A percentile compares a stretch with the other conserved stretches of the same genome.
These are phyloP conservation scores for Lactarius deliciosus DNA, from an alignment of 768 basidiomycete species.

Conservation along the genomic window DNA sequence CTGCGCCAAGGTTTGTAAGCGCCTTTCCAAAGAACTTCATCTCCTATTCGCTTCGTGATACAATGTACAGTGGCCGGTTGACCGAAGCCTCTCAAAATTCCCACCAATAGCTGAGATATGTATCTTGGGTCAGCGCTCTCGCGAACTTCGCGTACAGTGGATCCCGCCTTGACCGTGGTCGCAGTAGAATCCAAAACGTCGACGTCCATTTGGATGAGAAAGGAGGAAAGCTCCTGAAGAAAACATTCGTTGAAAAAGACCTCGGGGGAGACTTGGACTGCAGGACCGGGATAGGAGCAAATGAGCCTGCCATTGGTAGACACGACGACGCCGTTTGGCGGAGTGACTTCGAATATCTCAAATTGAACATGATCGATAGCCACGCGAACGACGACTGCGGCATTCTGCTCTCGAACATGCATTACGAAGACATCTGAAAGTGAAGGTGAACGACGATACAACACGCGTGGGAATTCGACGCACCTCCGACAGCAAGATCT, in stretches of 20 bases:
- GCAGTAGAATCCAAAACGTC: neutral
- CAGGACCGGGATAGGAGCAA: slow-evolving; percentile 39
- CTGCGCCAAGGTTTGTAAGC: neutral
- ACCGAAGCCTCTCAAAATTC: too few species aligned
- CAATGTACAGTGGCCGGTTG: too few species aligned
- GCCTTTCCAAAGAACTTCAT: neutral
- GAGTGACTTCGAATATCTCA: slow-evolving; percentile 43
- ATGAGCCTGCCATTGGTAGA: slow-evolving; percentile 38
- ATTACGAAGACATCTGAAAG: slow-evolving; percentile 13
- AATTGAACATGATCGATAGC: slow-evolving; percentile 2
- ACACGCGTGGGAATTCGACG: neutral
- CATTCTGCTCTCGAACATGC: slow-evolving; percentile 20
- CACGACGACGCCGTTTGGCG: slow-evolving; percentile 41
- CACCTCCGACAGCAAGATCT: slow-evolving; percentile 3
- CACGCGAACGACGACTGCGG: slow-evolving; percentile 10
- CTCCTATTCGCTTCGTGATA: too few species aligned
- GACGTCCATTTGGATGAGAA: neutral
- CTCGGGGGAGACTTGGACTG: slow-evolving; percentile 37
- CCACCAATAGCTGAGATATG: neutral
- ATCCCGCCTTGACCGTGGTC: neutral
- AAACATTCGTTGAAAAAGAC: neutral
- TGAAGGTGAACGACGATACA: neutral
- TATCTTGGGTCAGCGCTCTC: neutral
- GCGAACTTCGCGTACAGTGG: neutral
- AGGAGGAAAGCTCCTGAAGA: neutral